Conservation (phyloP, 164 flowering plant species). For the Nymphaea thermarum region DNA sequence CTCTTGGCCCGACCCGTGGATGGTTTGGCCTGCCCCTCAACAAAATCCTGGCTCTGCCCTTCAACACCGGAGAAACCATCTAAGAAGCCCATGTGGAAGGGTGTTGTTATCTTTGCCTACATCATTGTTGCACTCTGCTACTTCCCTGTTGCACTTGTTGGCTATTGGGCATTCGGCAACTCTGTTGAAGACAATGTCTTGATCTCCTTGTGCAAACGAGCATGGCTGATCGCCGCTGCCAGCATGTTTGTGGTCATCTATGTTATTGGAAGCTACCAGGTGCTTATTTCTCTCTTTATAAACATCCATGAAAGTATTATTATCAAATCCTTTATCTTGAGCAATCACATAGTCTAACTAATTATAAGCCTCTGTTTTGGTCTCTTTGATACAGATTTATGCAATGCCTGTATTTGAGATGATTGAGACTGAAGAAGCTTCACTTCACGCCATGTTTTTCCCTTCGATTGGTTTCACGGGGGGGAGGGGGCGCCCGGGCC, state of each 20-base stretch:
- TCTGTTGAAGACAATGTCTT: constrained; percentile 43
- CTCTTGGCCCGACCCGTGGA: no score
- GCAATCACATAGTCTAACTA: neutral
- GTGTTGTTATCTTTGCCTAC: constrained; percentile 37
- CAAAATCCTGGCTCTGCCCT: no score
- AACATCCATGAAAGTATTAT: no score
- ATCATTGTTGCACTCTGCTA: constrained; percentile 36
- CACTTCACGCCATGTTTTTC: constrained; percentile 24
- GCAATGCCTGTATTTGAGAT: constrained; percentile 67
- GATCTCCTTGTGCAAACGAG: constrained; percentile 32
- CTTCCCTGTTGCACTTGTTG: constrained; percentile 47
- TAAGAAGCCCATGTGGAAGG: constrained; percentile 60
- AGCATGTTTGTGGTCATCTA: constrained; percentile 50
- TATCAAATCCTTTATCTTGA: neutral
- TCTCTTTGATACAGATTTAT: constrained; percentile 20
- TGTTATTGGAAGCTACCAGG: constrained; percentile 61
- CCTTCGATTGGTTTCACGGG: constrained; percentile 43
- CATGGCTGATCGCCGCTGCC: constrained; percentile 47
- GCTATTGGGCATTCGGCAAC: constrained; percentile 44
- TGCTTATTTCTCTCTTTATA: constrained; percentile 3
- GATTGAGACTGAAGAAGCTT: constrained; percentile 35
- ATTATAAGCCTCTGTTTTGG: neutral
- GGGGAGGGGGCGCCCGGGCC: no score
- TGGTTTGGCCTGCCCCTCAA: no score
- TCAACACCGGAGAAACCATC: constrained; percentile 55